A percentile compares a stretch with the other conserved stretches of the same genome.
Conservation (phyloP, 2,329 filamentous ascomycete species). For the Cercospora zeae-maydis region DNA sequence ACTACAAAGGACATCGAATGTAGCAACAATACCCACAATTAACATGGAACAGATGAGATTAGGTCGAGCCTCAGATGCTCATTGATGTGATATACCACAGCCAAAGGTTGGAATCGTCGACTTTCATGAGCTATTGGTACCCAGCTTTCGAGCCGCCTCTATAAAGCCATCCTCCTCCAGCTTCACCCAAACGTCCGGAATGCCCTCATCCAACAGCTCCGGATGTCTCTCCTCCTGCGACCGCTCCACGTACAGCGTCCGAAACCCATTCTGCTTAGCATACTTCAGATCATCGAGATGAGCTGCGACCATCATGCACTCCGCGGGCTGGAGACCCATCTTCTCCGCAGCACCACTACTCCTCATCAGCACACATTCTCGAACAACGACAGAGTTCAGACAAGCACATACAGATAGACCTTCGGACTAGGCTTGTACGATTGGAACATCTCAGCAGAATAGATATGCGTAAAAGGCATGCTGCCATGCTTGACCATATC, state of each 20-base stretch:
- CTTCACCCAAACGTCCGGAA: conserved; percentile 63
- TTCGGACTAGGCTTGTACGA: conserved; percentile 69
- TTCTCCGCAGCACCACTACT: conserved; percentile 56
- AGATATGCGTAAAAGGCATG: conserved; percentile 60
- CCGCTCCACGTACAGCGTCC: conserved; percentile 72
- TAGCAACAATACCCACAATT: neutral
- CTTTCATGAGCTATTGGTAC: neutral
- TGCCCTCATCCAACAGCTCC: conserved; percentile 52
- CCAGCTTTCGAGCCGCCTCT: conserved; percentile 42
- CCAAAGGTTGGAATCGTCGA: neutral
- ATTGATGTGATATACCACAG: neutral
- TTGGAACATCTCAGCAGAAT: conserved; percentile 67
- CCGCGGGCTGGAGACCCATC: conserved; percentile 54
- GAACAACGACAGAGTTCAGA: neutral
- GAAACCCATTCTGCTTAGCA: conserved; percentile 61
- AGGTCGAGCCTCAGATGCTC: neutral
- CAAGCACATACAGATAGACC: conserved; percentile 53
- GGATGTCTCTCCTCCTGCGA: conserved; percentile 61
- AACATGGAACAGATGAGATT: neutral
- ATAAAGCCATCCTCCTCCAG: conserved; percentile 51
- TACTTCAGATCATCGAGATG: conserved; percentile 67
- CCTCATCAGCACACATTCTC: neutral
- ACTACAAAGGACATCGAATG: neutral
- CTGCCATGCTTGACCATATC: conserved; percentile 60
- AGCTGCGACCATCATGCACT: conserved; percentile 75